phyloP scores from a whole-genome alignment of 306 rosid genomes.

The Clitoria ternatea region DNA sequence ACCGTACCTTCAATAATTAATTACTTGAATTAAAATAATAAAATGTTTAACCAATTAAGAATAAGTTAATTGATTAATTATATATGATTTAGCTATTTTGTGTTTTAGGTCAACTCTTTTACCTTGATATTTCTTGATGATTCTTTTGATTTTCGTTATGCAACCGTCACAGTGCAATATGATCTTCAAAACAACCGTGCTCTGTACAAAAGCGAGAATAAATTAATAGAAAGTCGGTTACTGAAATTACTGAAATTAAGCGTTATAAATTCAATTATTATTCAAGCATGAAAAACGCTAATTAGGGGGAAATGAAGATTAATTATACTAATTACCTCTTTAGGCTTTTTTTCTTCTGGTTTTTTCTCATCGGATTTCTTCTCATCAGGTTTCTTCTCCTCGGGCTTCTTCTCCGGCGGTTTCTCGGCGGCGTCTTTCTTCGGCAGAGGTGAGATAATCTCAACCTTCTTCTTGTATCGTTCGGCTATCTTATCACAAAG shows the following conservation, averaged over 20 bases:
- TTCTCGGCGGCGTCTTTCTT: conserved; percentile 57
- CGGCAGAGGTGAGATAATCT: conserved; percentile 60
- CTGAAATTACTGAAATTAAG: conserved; percentile 28
- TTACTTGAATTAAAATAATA: background rate
- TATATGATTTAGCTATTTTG: background rate
- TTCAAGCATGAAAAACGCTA: background rate
- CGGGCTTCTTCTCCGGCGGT: conserved; percentile 48
- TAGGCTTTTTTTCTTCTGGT: conserved; percentile 55
- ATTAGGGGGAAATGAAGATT: background rate
- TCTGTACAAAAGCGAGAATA: conserved; percentile 42
- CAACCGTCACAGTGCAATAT: conserved; percentile 93
- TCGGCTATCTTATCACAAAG: conserved; percentile 48
- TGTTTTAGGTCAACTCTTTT: conserved; percentile 32
- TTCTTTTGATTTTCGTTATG: conserved; percentile 54
- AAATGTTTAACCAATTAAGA: background rate
- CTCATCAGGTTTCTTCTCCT: conserved; percentile 54
- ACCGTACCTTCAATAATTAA: background rate
- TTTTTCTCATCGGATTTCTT: conserved; percentile 53
- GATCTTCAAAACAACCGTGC: conserved; percentile 68
- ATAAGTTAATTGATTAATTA: background rate
- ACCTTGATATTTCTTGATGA: conserved; percentile 53
- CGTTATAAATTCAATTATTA: background rate
- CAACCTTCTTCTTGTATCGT: conserved; percentile 73
- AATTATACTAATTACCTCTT: conserved; percentile 28
- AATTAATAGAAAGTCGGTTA: background rate